phyloP scores from a whole-genome alignment of 2,329 filamentous ascomycete genomes.

The Cladophialophora chaetospira region DNA sequence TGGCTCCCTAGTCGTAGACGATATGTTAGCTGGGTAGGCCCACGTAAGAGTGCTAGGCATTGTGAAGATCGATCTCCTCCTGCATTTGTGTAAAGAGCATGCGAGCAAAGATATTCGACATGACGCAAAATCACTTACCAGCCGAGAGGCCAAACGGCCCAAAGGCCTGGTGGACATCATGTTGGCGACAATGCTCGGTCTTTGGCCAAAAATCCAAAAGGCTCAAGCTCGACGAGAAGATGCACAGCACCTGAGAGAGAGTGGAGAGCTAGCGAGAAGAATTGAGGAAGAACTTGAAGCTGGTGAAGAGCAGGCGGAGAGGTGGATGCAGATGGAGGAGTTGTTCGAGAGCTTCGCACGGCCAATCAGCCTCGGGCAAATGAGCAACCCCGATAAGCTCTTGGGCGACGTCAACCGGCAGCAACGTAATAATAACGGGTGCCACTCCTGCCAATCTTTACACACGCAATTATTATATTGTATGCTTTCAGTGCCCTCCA shows the following conservation, averaged over 20 bases:
- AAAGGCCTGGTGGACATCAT: conserved; percentile 49
- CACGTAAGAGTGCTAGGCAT: neutral
- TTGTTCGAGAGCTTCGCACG: conserved; percentile 12
- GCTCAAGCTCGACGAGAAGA: conserved; percentile 41
- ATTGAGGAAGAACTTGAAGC: conserved; percentile 43
- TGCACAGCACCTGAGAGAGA: conserved; percentile 41
- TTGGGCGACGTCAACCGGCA: conserved; percentile 25
- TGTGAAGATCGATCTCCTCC: conserved; percentile 5
- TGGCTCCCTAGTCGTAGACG: conserved; percentile 41
- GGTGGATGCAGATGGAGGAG: conserved; percentile 12
- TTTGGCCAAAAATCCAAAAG: conserved; percentile 36
- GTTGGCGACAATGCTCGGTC: conserved; percentile 42
- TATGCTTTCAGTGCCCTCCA: no score
- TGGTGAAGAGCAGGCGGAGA: conserved; percentile 36
- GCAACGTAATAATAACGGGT: conserved; percentile 3
- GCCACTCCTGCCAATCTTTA: conserved; percentile 5
- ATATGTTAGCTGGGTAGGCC: conserved; percentile 15
- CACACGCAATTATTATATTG: no score
- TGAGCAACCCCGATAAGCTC: conserved; percentile 23
- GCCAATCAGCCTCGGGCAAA: conserved; percentile 19
- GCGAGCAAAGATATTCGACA: conserved; percentile 41
- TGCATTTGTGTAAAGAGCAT: conserved; percentile 12
- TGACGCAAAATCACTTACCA: conserved; percentile 39
- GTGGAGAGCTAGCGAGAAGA: conserved; percentile 40
- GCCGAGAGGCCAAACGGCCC: conserved; percentile 32